Conservation (phyloP, 768 basidiomycete genomes). For the Podaxis sp. region DNA sequence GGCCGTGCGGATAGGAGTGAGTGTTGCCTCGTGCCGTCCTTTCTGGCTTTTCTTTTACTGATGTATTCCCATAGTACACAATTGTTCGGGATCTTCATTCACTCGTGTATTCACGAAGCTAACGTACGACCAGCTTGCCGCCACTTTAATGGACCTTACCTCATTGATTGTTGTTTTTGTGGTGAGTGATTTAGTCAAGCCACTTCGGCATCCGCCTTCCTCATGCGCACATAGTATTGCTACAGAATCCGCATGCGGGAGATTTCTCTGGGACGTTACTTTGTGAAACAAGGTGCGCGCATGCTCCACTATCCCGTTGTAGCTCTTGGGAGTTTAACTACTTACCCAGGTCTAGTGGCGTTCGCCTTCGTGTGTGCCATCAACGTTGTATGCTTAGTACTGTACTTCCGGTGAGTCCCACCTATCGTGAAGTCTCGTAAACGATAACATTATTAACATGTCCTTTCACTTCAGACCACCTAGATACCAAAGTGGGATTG, state of each 20-base stretch:
- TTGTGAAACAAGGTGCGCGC: slow-evolving; percentile 34
- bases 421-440: not conserved
- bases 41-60: not conserved
- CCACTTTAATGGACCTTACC: slow-evolving; percentile 35
- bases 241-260: slow-evolving; percentile 24
- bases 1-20: slow-evolving; percentile 32
- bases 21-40: slow-evolving; percentile 15
- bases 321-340: not conserved
- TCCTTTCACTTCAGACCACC: slow-evolving; percentile 24
- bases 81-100: slow-evolving; percentile 17
- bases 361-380: slow-evolving; percentile 30
- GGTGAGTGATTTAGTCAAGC: slow-evolving; percentile 21
- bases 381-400: slow-evolving; percentile 26
- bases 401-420: slow-evolving; percentile 32
- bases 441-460: not conserved
- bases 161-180: slow-evolving; percentile 33
- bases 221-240: slow-evolving; percentile 21
- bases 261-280: slow-evolving; percentile 32
- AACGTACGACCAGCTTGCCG: slow-evolving; percentile 26
- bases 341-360: slow-evolving; percentile 27
- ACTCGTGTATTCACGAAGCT: not conserved
- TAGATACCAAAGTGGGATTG: slow-evolving; percentile 30
- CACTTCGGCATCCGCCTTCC: not conserved
- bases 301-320: not conserved
- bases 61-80: slow-evolving; percentile 17